Conservation (phyloP, 225 moss, liverwort and hornwort species). For the Neckera pumila region DNA sequence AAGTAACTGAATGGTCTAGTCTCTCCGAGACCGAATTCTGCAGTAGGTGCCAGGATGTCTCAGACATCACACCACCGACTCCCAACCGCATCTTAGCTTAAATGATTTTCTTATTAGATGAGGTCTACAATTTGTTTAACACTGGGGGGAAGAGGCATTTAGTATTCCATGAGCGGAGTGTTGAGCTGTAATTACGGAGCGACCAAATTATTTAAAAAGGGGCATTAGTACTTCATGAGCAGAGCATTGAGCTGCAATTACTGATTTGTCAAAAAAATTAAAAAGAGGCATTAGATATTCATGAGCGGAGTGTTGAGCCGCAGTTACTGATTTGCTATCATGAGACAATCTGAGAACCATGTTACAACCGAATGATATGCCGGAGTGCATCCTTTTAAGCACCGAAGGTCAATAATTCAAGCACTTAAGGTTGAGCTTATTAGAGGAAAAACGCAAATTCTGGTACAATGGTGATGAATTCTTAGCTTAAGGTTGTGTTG, state of each 20-base stretch:
- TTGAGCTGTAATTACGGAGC: neutral
- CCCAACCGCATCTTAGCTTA: neutral
- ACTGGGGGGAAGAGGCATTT: too few species aligned
- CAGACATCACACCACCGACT: neutral
- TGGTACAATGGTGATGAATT: neutral
- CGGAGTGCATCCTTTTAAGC: neutral
- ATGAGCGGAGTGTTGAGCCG: neutral
- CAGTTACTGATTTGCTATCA: neutral
- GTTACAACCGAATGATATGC: neutral
- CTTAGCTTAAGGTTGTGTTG: neutral
- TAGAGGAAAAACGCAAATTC: too few species aligned
- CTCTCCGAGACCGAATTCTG: constrained; percentile 15
- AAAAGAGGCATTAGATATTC: neutral
- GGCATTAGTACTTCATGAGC: neutral
- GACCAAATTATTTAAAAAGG: neutral
- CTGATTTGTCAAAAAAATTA: neutral
- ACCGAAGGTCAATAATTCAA: neutral
- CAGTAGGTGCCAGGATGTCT: constrained; percentile 1
- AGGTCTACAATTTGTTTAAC: too few species aligned
- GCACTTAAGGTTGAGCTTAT: neutral
- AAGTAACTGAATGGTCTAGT: constrained; percentile 17
- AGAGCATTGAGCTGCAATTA: neutral
- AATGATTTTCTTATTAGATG: neutral
- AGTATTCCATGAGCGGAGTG: neutral
- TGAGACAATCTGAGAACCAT: neutral